Evolutionary conservation across 768 basidiomycete genomes (phyloP), one percentile per base, ranked within the genome.

Genomic region (Rhizopogon vinicolor): DNA sequence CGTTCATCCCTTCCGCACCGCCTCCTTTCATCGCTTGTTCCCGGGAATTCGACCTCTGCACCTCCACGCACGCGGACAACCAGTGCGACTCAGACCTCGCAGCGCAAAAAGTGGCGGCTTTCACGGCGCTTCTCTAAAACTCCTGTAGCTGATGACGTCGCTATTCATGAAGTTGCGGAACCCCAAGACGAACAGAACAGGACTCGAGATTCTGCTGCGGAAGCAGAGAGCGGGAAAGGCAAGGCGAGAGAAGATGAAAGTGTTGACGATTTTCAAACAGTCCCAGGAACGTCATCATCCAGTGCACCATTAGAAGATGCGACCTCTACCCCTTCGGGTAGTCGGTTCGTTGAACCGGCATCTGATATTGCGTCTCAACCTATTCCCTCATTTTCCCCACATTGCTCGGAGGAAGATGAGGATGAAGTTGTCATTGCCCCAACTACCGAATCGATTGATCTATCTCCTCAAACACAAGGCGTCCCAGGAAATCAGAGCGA

Each of bases 51-150:
- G 2, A 41, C 46, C 35, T 49, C 56, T 43, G 51, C 43, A 44
- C 48, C 28, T 51, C 53, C 4, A 58, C 56, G 35, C 54, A 52
- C 61, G 59, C 53, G 14, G 54, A 62, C 52, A 55, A 51, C 54
- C 40, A 45, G 43, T 50, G 39, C 35, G 19, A 19, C 39, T 44
- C 43, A 52, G 53, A 28, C 45, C 33, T 48, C 52, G 41, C 33
- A 50, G 28, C 62, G 66, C 41, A 70, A 66, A 44, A 60, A 65
- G 46, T 70, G 69, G 70, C 60, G 64, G 7, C 63, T 65, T 19
- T 69, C 67, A 2, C 57, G 58, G 40, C 61, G 74, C 50, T 71
- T 73, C 61, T 73, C 73, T 6, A 72, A 65, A 55, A 58, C 67
- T 14, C 68, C 55, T 35, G 59, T 54, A 35, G 54, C 44, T 46